A percentile compares a stretch with the other conserved stretches of the same genome.
phyloP scores from a whole-genome alignment of 208 protist genomes.

The Acanthamoeba lenticulata region DNA sequence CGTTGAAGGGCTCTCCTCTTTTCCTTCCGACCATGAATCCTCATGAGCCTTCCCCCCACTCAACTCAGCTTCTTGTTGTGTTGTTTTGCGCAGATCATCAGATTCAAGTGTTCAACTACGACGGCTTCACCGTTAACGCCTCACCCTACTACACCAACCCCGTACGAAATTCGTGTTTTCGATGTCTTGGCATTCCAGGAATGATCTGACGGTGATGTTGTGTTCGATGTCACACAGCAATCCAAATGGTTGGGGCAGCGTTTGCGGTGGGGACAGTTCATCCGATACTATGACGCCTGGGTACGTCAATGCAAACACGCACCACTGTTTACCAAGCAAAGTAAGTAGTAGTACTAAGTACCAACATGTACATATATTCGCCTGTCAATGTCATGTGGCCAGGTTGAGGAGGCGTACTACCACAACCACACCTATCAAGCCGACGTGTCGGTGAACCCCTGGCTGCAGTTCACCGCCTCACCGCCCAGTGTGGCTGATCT shows the following conservation, averaged over 20 bases:
- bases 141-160: conserved; percentile 6
- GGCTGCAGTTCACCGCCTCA: not conserved
- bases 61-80: too few species aligned
- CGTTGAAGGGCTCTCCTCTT: not conserved
- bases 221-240: not conserved
- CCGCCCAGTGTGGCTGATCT: not conserved
- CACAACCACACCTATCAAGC: conserved; percentile 26
- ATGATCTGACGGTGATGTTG: not conserved
- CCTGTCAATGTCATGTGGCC: not conserved
- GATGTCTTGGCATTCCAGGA: not conserved
- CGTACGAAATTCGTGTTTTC: not conserved
- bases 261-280: not conserved
- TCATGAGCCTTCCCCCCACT: too few species aligned
- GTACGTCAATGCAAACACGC: too few species aligned
- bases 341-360: too few species aligned
- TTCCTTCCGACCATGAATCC: too few species aligned
- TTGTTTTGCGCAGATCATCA: not conserved
- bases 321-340: too few species aligned
- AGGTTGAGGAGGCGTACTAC: conserved; percentile 6
- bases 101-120: conserved; percentile 30
- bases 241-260: not conserved
- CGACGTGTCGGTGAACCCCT: not conserved
- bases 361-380: not conserved
- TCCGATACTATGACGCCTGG: conserved; percentile 5
- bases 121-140: not conserved